These are phyloP conservation scores for Trichophyton simii DNA, from an alignment of 2,329 filamentous ascomycete genomes.

Conservation along the genomic window DNA sequence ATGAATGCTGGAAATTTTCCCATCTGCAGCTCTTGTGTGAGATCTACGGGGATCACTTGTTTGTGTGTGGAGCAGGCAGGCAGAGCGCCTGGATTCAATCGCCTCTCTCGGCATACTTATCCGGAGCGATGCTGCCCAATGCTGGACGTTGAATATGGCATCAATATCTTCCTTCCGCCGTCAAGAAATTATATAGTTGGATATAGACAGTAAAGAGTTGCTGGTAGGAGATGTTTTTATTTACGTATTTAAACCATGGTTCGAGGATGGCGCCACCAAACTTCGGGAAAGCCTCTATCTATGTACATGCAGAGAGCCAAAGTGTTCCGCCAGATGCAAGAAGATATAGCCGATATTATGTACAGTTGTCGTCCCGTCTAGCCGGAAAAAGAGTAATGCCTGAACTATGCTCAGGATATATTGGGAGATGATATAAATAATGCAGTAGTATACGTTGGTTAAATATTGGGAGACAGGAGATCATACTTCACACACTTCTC, in stretches of 20 bases:
- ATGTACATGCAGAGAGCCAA: background rate
- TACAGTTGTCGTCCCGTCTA: background rate
- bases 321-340: background rate
- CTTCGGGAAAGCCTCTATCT: background rate
- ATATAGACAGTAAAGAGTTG: background rate
- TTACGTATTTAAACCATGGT: background rate
- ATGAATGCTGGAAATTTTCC: background rate
- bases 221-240: background rate
- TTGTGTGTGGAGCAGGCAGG: background rate
- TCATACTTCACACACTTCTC: slow-evolving; percentile 88
- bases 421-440: background rate
- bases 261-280: background rate
- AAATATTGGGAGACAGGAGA: slow-evolving; percentile 76
- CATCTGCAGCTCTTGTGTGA: background rate
- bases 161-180: background rate
- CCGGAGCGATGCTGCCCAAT: background rate
- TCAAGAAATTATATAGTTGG: background rate
- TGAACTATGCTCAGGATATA: background rate
- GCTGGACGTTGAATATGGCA: background rate
- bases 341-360: background rate
- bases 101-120: background rate
- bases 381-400: background rate
- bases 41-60: background rate
- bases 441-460: slow-evolving; percentile 9
- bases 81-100: background rate